Evolutionary conservation across 148 eudicot species (phyloP).

Genomic region (Dianthus caryophyllus): DNA sequence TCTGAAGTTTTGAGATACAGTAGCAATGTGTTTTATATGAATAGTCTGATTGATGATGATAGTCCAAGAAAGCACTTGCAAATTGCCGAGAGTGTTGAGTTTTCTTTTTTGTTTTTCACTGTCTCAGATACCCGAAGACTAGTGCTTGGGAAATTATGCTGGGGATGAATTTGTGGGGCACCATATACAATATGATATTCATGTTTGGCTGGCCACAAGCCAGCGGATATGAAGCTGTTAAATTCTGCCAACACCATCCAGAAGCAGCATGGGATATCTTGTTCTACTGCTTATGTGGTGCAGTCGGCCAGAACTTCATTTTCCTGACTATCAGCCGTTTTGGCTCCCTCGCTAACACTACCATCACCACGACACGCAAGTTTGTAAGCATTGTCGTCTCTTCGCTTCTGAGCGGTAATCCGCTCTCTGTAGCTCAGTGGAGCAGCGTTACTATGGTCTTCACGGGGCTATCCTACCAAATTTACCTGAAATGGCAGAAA

Average conservation of each 20-base stretch:
- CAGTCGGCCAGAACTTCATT: slow-evolving; percentile 93
- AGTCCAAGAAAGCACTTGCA: neutral
- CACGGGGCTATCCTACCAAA: slow-evolving; percentile 87
- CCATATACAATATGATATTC: slow-evolving; percentile 72
- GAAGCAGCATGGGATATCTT: slow-evolving; percentile 97
- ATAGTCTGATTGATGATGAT: neutral
- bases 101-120: neutral
- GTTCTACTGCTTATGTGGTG: slow-evolving; percentile 86
- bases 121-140: slow-evolving; percentile 79
- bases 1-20: too few species aligned
- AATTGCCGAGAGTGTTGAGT: neutral
- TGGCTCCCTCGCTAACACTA: slow-evolving; percentile 93
- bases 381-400: slow-evolving; percentile 87
- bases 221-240: slow-evolving; percentile 78
- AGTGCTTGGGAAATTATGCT: slow-evolving; percentile 96
- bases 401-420: slow-evolving; percentile 81
- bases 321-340: slow-evolving; percentile 90
- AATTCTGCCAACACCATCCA: slow-evolving; percentile 81
- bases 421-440: slow-evolving; percentile 80
- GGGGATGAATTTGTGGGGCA: slow-evolving; percentile 98
- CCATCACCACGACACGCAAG: slow-evolving; percentile 95
- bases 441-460: slow-evolving; percentile 90
- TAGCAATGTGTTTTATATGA: too few species aligned
- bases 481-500: slow-evolving; percentile 89
- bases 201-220: slow-evolving; percentile 97